Evolutionary conservation across 2,329 filamentous ascomycete genomes (phyloP).

Genomic region (Dothiorella sarmentorum): DNA sequence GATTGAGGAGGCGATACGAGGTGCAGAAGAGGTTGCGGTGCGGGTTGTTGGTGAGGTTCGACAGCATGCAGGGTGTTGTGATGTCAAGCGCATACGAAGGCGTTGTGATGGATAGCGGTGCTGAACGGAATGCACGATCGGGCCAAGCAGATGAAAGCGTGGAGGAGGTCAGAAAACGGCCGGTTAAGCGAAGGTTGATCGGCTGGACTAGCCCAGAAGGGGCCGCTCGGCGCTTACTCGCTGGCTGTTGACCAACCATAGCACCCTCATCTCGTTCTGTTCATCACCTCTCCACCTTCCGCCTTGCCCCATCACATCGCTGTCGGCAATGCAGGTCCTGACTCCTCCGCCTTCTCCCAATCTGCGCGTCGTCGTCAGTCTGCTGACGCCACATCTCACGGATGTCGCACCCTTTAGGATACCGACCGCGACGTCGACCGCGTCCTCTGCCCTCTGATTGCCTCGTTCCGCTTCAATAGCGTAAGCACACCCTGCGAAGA

Average conservation of each 20-base stretch:
- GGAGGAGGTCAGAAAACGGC: background rate
- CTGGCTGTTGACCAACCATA: slow-evolving; percentile 2
- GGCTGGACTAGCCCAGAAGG: background rate
- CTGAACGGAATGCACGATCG: too few relatives aligned
- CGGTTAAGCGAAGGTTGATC: background rate
- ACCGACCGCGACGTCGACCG: background rate
- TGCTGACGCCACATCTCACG: slow-evolving; percentile 9
- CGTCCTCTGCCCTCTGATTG: slow-evolving; percentile 1
- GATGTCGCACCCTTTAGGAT: background rate
- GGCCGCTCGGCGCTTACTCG: slow-evolving; percentile 12
- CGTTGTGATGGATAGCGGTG: background rate
- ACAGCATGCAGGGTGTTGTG: background rate
- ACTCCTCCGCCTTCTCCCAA: background rate
- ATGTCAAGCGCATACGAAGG: background rate
- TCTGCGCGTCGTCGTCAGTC: slow-evolving; percentile 9
- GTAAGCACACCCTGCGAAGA: background rate
- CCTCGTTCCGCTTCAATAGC: background rate
- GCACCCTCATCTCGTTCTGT: background rate
- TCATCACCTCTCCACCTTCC: slow-evolving; percentile 13
- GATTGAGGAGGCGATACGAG: background rate
- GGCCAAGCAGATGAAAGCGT: slow-evolving; percentile 11
- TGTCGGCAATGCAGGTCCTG: slow-evolving; percentile 14
- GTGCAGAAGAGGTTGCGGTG: background rate
- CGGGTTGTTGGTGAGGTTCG: background rate
- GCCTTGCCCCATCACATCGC: slow-evolving; percentile 9